Evolutionary conservation across 768 basidiomycete species (phyloP).

Genomic region (Leucocoprinus sp.): DNA sequence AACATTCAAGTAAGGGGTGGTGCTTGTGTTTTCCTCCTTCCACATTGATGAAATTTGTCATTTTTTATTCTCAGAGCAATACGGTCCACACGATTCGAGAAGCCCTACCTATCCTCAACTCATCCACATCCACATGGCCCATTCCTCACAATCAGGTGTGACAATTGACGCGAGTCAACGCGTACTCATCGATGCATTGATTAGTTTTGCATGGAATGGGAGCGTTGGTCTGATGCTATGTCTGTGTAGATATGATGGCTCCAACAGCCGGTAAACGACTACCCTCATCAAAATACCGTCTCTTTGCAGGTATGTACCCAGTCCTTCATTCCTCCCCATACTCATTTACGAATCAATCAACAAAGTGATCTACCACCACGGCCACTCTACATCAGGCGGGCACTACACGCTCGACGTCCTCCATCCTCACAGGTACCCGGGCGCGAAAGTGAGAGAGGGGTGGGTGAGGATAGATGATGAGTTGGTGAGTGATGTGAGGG

Average conservation of each 20-base stretch:
- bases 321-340: background rate
- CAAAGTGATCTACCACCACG: constrained; percentile 96
- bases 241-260: constrained; percentile 48
- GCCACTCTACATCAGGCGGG: constrained; percentile 81
- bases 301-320: constrained; percentile 65
- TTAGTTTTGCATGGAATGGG: constrained; percentile 80
- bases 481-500: constrained; percentile 63
- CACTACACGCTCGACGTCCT: constrained; percentile 93
- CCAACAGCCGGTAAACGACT: constrained; percentile 36
- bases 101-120: constrained; percentile 78
- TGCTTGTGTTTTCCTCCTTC: constrained; percentile 7
- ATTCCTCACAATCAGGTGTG: constrained; percentile 44
- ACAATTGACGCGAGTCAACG: constrained; percentile 61
- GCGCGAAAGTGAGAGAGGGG: constrained; percentile 45
- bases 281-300: constrained; percentile 54
- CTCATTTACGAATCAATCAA: too few species aligned
- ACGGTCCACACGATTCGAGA: constrained; percentile 74
- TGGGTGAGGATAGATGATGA: constrained; percentile 98
- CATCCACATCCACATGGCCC: constrained; percentile 69
- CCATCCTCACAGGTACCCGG: constrained; percentile 59
- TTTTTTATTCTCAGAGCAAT: constrained; percentile 52
- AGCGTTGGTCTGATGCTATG: background rate
- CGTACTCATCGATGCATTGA: constrained; percentile 63
- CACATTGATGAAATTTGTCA: too few species aligned
- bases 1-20: constrained; percentile 76